phyloP scores from a whole-genome alignment of 2,329 filamentous ascomycete genomes.

The Xylariaceae sp. region DNA sequence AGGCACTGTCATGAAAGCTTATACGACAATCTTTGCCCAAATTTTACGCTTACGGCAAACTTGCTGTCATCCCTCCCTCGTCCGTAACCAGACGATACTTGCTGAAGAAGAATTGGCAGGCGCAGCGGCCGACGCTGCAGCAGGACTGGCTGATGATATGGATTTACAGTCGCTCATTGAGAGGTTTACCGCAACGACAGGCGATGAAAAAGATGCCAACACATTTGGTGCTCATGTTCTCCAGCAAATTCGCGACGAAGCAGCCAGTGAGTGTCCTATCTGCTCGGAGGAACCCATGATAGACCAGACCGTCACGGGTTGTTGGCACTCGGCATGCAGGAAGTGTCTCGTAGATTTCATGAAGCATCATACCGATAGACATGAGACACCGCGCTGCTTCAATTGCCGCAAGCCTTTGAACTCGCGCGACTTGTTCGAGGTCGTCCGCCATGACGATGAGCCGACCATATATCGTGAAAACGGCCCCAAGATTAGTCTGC shows the following conservation, averaged over 20 bases:
- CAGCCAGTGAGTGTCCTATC: slow-evolving; percentile 85
- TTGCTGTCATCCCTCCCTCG: slow-evolving; percentile 89
- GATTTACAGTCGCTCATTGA: slow-evolving; percentile 83
- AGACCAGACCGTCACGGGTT: slow-evolving; percentile 89
- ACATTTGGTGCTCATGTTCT: slow-evolving; percentile 81
- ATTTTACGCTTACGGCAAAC: slow-evolving; percentile 88
- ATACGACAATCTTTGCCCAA: slow-evolving; percentile 95
- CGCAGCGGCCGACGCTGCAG: slow-evolving; percentile 70
- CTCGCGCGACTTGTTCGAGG: slow-evolving; percentile 83
- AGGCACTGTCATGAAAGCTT: slow-evolving; percentile 90
- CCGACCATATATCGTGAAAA: slow-evolving; percentile 24
- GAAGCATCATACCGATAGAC: slow-evolving; percentile 75
- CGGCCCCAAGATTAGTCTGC: slow-evolving; percentile 54
- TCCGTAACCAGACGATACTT: slow-evolving; percentile 77
- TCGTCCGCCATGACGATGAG: slow-evolving; percentile 72
- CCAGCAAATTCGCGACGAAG: slow-evolving; percentile 85
- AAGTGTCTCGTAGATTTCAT: slow-evolving; percentile 89
- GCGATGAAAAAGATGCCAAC: slow-evolving; percentile 60
- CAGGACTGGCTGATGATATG: slow-evolving; percentile 90
- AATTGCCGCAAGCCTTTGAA: slow-evolving; percentile 84
- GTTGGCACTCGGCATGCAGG: slow-evolving; percentile 97
- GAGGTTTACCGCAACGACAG: slow-evolving; percentile 70
- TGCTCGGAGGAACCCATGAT: slow-evolving; percentile 96
- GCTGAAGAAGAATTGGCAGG: slow-evolving; percentile 84
- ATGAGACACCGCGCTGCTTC: slow-evolving; percentile 77